Base-by-base conservation (phyloP, 2,329 filamentous ascomycete genomes). In the Dactylellina cionopaga region DNA sequence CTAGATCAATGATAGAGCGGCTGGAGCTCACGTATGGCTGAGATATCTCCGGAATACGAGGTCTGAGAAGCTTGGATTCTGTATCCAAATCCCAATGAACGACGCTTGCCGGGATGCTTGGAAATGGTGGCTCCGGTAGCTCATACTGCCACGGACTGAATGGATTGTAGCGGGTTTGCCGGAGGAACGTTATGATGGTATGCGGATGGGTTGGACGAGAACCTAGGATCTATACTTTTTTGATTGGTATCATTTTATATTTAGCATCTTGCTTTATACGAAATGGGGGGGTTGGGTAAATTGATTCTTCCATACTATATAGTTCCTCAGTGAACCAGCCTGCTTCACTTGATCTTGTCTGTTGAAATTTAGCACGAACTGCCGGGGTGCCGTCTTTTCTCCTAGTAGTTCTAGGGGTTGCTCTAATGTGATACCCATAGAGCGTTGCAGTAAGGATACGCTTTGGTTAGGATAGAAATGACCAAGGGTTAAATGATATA, bases 281-380 rank as follows among this genome's bases (percentile, higher is more conserved):
- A n/a, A n/a, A n/a, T n/a, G n/a, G n/a, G n/a, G n/a, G n/a, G n/a
- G n/a, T n/a, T n/a, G n/a, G n/a, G n/a, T n/a, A n/a, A n/a, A n/a
- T n/a, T n/a, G n/a, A n/a, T n/a, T n/a, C n/a, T 11, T n/a, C 1
- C 52, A 22, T 65, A 72, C 68, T 35, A 72, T 65, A 39, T 72
- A 72, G 15, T 72, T 72, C 31, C 68, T 64, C 1, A 72, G 29
- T 9, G 68, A 72, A 2, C 68, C 68, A 3, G 68, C 68, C 24
- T 52, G 27, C n/a, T 31, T 47, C n/a, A 64, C 43, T 27, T 46
- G 44, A 25, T 72, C 59, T 25, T 72, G 66, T 33, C 66, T 41
- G 22, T 47, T 64, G 44, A 64, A 72, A 25, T 58, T 64, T 3
- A 72, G 24, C 19, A 59, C 35, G 25, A 72, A 64, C 19, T 15